These are phyloP conservation scores for Zasmidium citrigriseum DNA, from an alignment of 2,329 filamentous ascomycete genomes.

Conservation along the genomic window DNA sequence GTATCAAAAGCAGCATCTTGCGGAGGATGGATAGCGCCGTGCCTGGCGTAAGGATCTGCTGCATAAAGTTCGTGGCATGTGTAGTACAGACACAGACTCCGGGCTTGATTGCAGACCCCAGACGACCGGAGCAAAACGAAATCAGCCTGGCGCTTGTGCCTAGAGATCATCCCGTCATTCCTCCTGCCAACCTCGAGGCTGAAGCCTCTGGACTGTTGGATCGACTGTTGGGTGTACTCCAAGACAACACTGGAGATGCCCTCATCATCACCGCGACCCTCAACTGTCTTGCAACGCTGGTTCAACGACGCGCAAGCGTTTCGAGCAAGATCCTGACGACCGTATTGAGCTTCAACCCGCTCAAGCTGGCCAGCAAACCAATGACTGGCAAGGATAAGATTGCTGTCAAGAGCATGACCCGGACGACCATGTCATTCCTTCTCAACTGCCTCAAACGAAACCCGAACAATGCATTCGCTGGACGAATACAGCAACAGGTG, in stretches of 20 bases:
- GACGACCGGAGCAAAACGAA: conserved; percentile 78
- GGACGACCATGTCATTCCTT: conserved; percentile 81
- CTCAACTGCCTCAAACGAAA: conserved; percentile 83
- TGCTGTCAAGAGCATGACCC: conserved; percentile 89
- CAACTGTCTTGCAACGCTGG: conserved; percentile 80
- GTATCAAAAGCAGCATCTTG: conserved; percentile 87
- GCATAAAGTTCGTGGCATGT: conserved; percentile 94
- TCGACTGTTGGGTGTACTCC: conserved; percentile 78
- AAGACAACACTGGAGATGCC: conserved; percentile 82
- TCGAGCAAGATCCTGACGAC: conserved; percentile 83
- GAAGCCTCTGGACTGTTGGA: conserved; percentile 90
- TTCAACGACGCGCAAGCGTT: conserved; percentile 77
- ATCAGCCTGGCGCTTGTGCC: conserved; percentile 86
- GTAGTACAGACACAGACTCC: conserved; percentile 90
- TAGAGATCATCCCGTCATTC: conserved; percentile 76
- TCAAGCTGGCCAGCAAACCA: conserved; percentile 64
- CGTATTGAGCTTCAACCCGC: conserved; percentile 86
- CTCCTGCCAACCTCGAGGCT: conserved; percentile 80
- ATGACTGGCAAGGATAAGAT: conserved; percentile 69
- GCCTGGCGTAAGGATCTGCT: conserved; percentile 81
- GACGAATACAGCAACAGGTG: conserved; percentile 82
- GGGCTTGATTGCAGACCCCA: conserved; percentile 76
- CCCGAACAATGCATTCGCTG: conserved; percentile 71
- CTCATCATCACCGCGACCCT: conserved; percentile 87
- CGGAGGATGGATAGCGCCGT: conserved; percentile 81